These are phyloP conservation scores for Astrothelium subdiscretum DNA, from an alignment of 495 filamentous ascomycete genomes.

Conservation along the genomic window DNA sequence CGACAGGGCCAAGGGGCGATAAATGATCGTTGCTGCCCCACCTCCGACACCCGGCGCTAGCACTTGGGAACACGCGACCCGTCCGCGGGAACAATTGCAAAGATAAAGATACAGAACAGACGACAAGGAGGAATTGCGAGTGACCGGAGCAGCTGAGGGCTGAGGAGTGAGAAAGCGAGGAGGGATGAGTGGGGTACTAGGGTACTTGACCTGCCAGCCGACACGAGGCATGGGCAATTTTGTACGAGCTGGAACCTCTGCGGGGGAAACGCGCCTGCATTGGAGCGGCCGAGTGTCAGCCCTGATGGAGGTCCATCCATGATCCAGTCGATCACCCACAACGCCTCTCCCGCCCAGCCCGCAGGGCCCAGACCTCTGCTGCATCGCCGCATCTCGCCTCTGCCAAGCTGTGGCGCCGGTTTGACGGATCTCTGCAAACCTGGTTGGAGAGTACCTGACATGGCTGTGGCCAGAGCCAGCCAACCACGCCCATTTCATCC, in stretches of 20 bases:
- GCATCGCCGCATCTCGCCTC: neutral
- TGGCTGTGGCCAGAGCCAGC: neutral
- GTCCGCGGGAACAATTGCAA: neutral
- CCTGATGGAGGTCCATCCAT: too few relatives aligned
- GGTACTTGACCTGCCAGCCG: neutral
- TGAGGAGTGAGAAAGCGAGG: neutral
- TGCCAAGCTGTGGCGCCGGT: neutral
- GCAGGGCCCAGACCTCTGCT: neutral
- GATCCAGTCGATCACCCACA: neutral
- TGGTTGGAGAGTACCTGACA: neutral
- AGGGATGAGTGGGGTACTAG: neutral
- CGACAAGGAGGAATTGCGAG: neutral
- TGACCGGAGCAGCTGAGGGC: slow-evolving; percentile 1
- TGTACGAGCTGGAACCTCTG: neutral
- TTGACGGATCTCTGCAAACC: neutral
- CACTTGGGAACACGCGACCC: neutral
- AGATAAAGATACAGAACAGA: neutral
- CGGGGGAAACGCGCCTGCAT: neutral
- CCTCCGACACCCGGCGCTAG: neutral
- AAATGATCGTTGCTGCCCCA: neutral
- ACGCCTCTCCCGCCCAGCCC: neutral
- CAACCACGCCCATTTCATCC: neutral
- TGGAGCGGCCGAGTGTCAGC: neutral
- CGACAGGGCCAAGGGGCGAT: neutral
- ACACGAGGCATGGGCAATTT: neutral